Base-by-base conservation (phyloP, 352 stramenopile species). In the Phytophthora tubulina region DNA sequence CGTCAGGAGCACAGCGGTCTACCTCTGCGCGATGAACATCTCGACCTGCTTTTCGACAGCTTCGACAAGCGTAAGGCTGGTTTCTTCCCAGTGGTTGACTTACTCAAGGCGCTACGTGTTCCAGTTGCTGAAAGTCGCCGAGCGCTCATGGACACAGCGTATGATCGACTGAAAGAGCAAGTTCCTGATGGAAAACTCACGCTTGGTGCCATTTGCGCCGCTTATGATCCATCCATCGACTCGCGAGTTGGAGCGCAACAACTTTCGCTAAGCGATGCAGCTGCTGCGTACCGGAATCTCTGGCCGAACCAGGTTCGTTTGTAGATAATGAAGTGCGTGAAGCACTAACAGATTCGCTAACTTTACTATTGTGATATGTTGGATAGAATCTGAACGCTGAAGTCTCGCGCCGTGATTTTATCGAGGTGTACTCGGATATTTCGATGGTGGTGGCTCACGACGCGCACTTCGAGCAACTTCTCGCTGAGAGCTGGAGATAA, bases 341-440 rank as follows among this genome's bases (percentile, higher is more conserved):
- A 17, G 13, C 1, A 31, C 15, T 7, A 38, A 27, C 15, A 30
- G 27, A 49, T 6, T 63, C 2, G 32, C 36, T 48, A 48, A 59
- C 17, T 14, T 57, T 10, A 6, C 3, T n/a, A 15, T 41, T 56
- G 31, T 56, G 21, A 10, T 59, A 42, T 62, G 17, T 27, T 54
- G 17, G 27, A 33, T 51, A 72, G 73, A 66, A 73, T 62, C 2
- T 21, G n/a, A 63, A 63, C 10, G 53, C 69, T 7, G 74, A 89
- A 31, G 66, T 94, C 51, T 84, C 83, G 2, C 68, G 55, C 6
- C 75, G 71, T 38, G 79, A 92, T 46, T 95, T 95, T 58, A 39
- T 89, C 8, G 84, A 94, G 7, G 81, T 93, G 31, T 95, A 95
- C 77, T 63, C 69, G 6, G 85, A 95, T 60, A 79, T 95, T 7